Conservation (phyloP, 169 alveolate species). For the Blepharisma undulans region DNA sequence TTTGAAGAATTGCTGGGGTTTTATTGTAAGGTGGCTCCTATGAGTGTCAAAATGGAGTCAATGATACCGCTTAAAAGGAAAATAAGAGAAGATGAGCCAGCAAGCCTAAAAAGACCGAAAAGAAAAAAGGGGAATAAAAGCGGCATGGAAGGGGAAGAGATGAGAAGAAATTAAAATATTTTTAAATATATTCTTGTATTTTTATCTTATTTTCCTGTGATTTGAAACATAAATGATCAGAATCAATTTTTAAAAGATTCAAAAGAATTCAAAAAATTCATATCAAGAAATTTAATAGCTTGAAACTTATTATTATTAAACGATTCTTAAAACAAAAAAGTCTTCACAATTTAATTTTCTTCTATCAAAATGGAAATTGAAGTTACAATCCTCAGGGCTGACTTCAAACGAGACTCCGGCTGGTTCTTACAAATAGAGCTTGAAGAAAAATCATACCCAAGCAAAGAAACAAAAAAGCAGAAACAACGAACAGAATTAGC, state of each 20-base stretch:
- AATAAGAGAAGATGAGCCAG: background rate
- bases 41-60: background rate
- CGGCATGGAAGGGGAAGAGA: background rate
- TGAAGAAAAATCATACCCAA: background rate
- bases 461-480: conserved; percentile 3
- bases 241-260: too few species aligned
- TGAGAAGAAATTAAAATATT: too few species aligned
- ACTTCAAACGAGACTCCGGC: conserved; percentile 1
- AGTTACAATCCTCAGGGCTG: conserved; percentile 3
- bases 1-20: background rate
- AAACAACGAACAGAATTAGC: conserved; percentile 32
- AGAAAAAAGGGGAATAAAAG: background rate
- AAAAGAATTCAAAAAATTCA: too few species aligned
- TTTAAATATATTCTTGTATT: too few species aligned
- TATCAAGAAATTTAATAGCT: too few species aligned
- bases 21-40: background rate
- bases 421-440: conserved; percentile 38
- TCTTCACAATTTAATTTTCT: background rate
- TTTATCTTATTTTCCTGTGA: too few species aligned
- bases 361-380: conserved; percentile 25
- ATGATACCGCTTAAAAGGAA: background rate
- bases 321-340: too few species aligned
- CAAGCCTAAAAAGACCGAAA: background rate
- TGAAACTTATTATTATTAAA: too few species aligned
- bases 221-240: too few species aligned